Conservation (phyloP, 805 yeast species). For the Metschnikowia shivogae region DNA sequence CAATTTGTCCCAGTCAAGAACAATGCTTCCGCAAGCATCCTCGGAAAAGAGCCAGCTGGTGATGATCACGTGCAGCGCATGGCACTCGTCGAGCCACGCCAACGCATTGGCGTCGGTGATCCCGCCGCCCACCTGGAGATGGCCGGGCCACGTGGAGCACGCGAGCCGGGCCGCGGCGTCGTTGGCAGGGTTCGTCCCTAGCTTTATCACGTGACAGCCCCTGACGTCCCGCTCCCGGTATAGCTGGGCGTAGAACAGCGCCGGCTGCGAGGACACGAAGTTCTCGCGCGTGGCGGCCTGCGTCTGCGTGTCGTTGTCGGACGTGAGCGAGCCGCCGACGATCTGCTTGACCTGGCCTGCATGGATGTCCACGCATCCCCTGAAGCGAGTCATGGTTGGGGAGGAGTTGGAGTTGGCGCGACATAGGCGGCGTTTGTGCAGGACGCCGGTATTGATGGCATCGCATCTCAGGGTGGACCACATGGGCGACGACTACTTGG, state of each 20-base stretch:
- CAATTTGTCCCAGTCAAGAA: constrained; percentile 49
- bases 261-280: constrained; percentile 70
- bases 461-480: constrained; percentile 1
- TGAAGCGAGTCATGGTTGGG: constrained; percentile 68
- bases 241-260: constrained; percentile 69
- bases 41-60: constrained; percentile 87
- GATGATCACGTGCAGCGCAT: constrained; percentile 85
- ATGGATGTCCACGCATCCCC: constrained; percentile 95
- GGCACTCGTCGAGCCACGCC: constrained; percentile 63
- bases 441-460: not conserved
- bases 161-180: constrained; percentile 82
- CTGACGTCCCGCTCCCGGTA: constrained; percentile 54
- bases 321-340: constrained; percentile 83
- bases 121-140: constrained; percentile 91
- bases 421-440: not conserved
- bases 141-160: constrained; percentile 63
- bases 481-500: constrained; percentile 39
- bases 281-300: constrained; percentile 43
- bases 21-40: constrained; percentile 38
- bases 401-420: not conserved
- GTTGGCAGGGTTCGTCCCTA: constrained; percentile 73
- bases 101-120: constrained; percentile 70
- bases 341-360: constrained; percentile 94
- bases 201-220: constrained; percentile 91
- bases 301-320: constrained; percentile 42